Percentiles rank a stretch among this genome's conserved stretches.
phyloP scores from a whole-genome alignment of 164 flowering plant species.

The Vitis rupestris region DNA sequence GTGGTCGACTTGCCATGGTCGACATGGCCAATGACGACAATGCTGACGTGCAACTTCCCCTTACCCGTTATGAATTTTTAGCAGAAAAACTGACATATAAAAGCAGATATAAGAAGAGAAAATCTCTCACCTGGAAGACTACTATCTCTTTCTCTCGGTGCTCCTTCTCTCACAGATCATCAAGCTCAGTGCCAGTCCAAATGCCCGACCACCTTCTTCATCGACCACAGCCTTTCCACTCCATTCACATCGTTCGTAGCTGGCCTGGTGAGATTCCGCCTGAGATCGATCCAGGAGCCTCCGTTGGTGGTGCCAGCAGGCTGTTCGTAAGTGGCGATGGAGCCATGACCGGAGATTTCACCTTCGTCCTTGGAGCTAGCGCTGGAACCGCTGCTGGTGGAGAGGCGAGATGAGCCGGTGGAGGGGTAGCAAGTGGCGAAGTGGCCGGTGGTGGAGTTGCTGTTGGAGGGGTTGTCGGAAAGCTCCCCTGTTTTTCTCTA shows the following conservation, averaged over 20 bases:
- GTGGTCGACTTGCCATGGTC: constrained; percentile 53
- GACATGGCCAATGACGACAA: constrained; percentile 52
- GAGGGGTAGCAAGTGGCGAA: constrained; percentile 20
- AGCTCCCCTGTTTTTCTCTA: too few relatives aligned
- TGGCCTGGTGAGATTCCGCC: constrained; percentile 28
- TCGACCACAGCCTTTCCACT: constrained; percentile 28
- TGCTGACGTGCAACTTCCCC: constrained; percentile 40
- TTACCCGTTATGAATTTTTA: constrained; percentile 27
- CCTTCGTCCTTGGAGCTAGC: constrained; percentile 38
- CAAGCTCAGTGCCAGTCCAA: constrained; percentile 31
- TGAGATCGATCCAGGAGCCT: constrained; percentile 30
- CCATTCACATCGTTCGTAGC: constrained; percentile 39
- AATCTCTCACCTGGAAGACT: not conserved
- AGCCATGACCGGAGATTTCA: constrained; percentile 21
- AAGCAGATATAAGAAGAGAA: not conserved
- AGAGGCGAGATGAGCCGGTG: constrained; percentile 17
- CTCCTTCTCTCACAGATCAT: constrained; percentile 3
- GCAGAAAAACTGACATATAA: not conserved
- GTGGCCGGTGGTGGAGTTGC: constrained; percentile 18
- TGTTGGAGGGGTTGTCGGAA: constrained; percentile 15
- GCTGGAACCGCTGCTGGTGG: constrained; percentile 34
- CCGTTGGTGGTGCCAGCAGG: constrained; percentile 38
- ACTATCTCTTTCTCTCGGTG: not conserved
- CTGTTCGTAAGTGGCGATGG: constrained; percentile 22
- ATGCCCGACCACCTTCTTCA: constrained; percentile 26